These are phyloP conservation scores for Parastagonospora avenae DNA, from an alignment of 2,329 filamentous ascomycete genomes.

Conservation along the genomic window DNA sequence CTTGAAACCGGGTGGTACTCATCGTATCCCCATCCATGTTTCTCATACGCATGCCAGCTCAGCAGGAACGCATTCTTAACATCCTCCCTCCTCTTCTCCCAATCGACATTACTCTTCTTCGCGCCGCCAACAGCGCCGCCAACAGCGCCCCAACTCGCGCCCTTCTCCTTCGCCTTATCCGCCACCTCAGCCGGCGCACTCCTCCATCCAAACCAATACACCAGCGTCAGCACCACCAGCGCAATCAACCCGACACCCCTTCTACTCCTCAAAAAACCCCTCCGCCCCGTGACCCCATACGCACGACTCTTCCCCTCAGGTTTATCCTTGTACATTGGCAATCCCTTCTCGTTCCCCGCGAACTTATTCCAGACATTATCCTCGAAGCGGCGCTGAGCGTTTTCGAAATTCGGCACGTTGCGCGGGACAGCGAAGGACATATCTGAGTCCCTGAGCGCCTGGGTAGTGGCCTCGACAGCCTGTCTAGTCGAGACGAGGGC, in stretches of 20 bases:
- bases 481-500: slow-evolving; percentile 37
- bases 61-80: slow-evolving; percentile 89
- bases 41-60: slow-evolving; percentile 91
- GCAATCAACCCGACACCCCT: slow-evolving; percentile 60
- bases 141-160: slow-evolving; percentile 36
- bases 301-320: slow-evolving; percentile 72
- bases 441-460: slow-evolving; percentile 40
- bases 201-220: slow-evolving; percentile 73
- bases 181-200: slow-evolving; percentile 38
- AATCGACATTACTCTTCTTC: slow-evolving; percentile 62
- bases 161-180: slow-evolving; percentile 45
- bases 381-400: slow-evolving; percentile 48
- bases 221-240: slow-evolving; percentile 60
- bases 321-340: slow-evolving; percentile 99
- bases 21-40: slow-evolving; percentile 92
- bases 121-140: slow-evolving; percentile 31
- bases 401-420: slow-evolving; percentile 50
- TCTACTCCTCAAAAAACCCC: slow-evolving; percentile 61
- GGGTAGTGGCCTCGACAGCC: slow-evolving; percentile 39
- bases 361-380: slow-evolving; percentile 54
- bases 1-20: slow-evolving; percentile 86
- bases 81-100: slow-evolving; percentile 75
- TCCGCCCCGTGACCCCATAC: slow-evolving; percentile 59
- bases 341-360: slow-evolving; percentile 64
- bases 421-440: slow-evolving; percentile 52